Base-by-base conservation (phyloP, 1,284 basidiomycete species). In the Erythrobasidium hasegawianum region DNA sequence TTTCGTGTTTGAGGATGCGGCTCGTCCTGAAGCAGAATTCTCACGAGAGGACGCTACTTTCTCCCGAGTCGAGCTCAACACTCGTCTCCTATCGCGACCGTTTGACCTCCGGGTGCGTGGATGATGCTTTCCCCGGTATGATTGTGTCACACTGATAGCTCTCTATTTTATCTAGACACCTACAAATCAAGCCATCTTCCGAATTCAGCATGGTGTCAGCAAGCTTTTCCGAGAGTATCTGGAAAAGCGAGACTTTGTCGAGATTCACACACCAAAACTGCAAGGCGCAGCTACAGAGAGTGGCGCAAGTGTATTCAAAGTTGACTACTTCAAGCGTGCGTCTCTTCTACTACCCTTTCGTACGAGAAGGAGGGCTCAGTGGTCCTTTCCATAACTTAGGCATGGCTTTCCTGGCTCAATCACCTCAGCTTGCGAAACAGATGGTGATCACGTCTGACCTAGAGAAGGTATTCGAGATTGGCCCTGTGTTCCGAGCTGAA, bases 391-490 rank as follows among this genome's bases (percentile, higher is more conserved):
- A n/a, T n/a, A n/a, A n/a, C 14, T 16, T 68, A 89, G 90, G 89
- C 41, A 84, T 80, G 71, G 96, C 96, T 1, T 98, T 85, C 82
- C 84, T 99, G 27, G 96, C 96, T 8, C 96, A 99, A 79, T 91
- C 88, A 55, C 96, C 96, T 49, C 96, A 99, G 78, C 83, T 98
- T 14, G 90, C 91, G 57, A 99, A 99, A 80, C 96, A 99, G 80
- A 98, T 98, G 96, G 91, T 90, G 68, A 98, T 99, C 73, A 91
- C 95, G 39, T 92, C 92, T 69, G 96, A 98, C 81, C 94, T 98
- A 78, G 95, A 96, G 76, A 85, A 90, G 47, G 96, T 99, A 3
- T 98, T 95, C 79, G 96, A 99, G 80, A 93, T 99, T 71, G 95
- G 87, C 0, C 84, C 84, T 47, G 79, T 64, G 26, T 64, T 64